A percentile compares a stretch with the other conserved stretches of the same genome.
These are phyloP conservation scores for Mycena galopus DNA, from an alignment of 768 basidiomycete species.

Conservation along the genomic window DNA sequence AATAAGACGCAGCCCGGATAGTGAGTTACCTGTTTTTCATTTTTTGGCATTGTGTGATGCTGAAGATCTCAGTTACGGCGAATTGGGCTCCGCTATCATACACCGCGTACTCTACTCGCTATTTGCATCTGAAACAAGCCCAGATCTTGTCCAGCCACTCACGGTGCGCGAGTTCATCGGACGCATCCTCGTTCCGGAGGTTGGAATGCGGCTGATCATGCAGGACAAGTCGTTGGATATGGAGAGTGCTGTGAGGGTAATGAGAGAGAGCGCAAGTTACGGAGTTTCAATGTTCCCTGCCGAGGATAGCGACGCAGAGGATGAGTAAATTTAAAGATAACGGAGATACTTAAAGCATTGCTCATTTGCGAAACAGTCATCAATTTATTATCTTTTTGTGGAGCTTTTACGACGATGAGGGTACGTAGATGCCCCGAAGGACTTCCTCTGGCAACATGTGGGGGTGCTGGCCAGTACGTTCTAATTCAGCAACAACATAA, in stretches of 20 bases:
- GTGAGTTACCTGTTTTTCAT: slow-evolving; percentile 1
- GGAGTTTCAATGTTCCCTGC: slow-evolving; percentile 10
- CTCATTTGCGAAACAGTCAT: no score
- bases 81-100: slow-evolving; percentile 4
- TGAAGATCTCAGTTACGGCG: slow-evolving; percentile 6
- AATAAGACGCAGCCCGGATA: slow-evolving; percentile 7
- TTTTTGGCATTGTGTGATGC: background rate
- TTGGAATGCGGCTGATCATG: slow-evolving; percentile 9
- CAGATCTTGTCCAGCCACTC: background rate
- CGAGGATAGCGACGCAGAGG: no score
- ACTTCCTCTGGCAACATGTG: background rate
- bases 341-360: no score
- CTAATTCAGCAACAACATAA: background rate
- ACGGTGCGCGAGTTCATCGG: background rate
- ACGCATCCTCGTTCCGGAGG: slow-evolving; percentile 3
- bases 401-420: background rate
- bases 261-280: slow-evolving; percentile 1
- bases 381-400: no score
- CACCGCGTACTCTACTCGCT: background rate
- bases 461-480: background rate
- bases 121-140: background rate
- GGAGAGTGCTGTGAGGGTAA: background rate
- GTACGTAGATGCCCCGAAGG: background rate
- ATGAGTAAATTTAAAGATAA: no score
- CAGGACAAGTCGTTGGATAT: background rate